Base-by-base conservation (phyloP, 371 early-diverging fungal genomes). In the Mucor velutinosus region DNA sequence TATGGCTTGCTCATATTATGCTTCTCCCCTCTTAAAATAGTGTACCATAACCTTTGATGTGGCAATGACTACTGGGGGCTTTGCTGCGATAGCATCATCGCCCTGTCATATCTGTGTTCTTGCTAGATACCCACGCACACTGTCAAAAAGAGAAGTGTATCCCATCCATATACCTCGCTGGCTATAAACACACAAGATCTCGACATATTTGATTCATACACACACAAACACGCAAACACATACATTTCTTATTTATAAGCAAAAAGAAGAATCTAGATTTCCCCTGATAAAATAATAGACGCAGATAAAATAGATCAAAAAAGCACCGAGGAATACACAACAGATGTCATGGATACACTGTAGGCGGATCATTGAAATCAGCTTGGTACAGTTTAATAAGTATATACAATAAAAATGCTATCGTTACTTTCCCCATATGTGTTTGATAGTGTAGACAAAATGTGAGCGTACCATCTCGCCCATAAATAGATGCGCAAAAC, bases 191-290 rank as follows among this genome's bases (percentile, higher is more conserved):
- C 41, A 41, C 37, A 41, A 41, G 41, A 17, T 41, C 41, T 41
- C 41, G 41, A 41, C 41, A 41, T 17, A 41, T 17, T 41, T 41
- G 41, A 41, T 17, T 35, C 37, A 12, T 12, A 41, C 37, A 14
- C 37, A 37, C 10, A 35, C 35, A 35, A 35, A 35, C 35, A 10
- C 15, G 19, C 45, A 51, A 1, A 51, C 23, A 51, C 23, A 25
- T 51, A 14, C 53, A 53, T 53, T 53, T 27, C 53, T 53, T 53
- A 53, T 53, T 53, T 27, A 53, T 53, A 53, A 27, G 14, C 6
- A 51, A 23, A 21, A 53, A 53, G 53, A 53, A 53, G 15, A 53
- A 53, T 53, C 53, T 53, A 53, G 53, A 53, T 53, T 15, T 53
- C 27, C 53, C 53, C 53, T 53, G 23, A 41, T 17, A 14, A 10